These are phyloP conservation scores for Neurospora sp. DNA, from an alignment of 495 filamentous ascomycete species.

Conservation along the genomic window DNA sequence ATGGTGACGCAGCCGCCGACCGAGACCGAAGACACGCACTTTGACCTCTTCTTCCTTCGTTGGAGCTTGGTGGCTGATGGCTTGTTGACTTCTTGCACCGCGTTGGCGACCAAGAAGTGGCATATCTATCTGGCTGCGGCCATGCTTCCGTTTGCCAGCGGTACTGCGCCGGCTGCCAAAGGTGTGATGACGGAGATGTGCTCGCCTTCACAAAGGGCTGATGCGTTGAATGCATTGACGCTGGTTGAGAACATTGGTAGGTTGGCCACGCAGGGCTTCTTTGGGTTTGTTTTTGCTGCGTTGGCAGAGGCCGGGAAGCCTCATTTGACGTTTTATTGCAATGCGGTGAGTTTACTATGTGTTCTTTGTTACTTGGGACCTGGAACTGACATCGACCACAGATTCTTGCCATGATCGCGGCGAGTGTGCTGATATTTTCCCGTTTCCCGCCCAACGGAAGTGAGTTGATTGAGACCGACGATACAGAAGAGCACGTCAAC, in stretches of 20 bases:
- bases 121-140: slow-evolving; percentile 44
- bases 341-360: slow-evolving; percentile 33
- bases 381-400: slow-evolving; percentile 3
- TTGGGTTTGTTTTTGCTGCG: slow-evolving; percentile 43
- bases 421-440: slow-evolving; percentile 35
- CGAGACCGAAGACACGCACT: slow-evolving; percentile 31
- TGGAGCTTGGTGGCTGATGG: slow-evolving; percentile 44
- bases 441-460: slow-evolving; percentile 36
- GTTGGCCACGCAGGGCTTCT: slow-evolving; percentile 40
- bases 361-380: background rate
- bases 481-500: slow-evolving; percentile 2
- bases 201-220: slow-evolving; percentile 31
- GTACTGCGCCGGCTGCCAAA: slow-evolving; percentile 45
- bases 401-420: slow-evolving; percentile 37
- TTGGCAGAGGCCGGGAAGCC: slow-evolving; percentile 38
- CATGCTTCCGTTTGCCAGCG: slow-evolving; percentile 44
- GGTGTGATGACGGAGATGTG: slow-evolving; percentile 49
- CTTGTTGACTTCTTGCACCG: slow-evolving; percentile 38
- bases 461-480: slow-evolving; percentile 26
- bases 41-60: slow-evolving; percentile 45
- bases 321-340: slow-evolving; percentile 43
- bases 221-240: slow-evolving; percentile 46
- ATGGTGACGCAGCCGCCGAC: slow-evolving; percentile 12
- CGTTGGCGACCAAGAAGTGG: slow-evolving; percentile 40
- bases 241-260: slow-evolving; percentile 45